Percentiles rank a stretch among this genome's conserved stretches.
These are phyloP conservation scores for Apiosordaria backusii DNA, from an alignment of 495 filamentous ascomycete species.

Conservation along the genomic window DNA sequence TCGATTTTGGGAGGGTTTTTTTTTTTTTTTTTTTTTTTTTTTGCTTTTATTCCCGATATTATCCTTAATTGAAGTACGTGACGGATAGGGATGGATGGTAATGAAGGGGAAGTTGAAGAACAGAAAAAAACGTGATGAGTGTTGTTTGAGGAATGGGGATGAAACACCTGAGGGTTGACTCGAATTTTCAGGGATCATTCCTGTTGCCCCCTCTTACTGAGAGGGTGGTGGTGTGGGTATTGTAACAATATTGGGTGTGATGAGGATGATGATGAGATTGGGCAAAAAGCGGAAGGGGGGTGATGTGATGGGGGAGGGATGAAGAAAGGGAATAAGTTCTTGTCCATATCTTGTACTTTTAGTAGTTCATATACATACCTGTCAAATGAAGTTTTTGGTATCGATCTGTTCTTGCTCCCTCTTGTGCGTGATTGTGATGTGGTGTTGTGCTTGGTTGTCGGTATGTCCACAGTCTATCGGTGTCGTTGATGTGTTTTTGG, in stretches of 20 bases:
- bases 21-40: constrained; percentile 5
- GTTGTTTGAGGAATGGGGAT: too few species aligned
- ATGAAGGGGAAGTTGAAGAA: background rate
- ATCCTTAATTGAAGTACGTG: background rate
- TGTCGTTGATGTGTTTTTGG: background rate
- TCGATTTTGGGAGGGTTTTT: background rate
- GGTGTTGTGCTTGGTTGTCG: background rate
- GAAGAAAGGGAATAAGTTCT: background rate
- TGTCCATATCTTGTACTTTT: constrained; percentile 2
- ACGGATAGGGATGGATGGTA: background rate
- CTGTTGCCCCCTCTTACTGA: too few species aligned
- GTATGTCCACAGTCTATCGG: background rate
- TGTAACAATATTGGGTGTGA: background rate
- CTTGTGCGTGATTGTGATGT: background rate
- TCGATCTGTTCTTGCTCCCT: background rate
- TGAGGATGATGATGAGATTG: background rate
- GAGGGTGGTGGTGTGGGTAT: too few species aligned
- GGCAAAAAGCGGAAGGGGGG: background rate
- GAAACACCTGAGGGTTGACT: background rate
- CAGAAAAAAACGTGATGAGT: background rate
- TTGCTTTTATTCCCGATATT: constrained; percentile 5
- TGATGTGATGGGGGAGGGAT: background rate
- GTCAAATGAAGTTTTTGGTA: background rate
- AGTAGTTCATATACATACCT: background rate
- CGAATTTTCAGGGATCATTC: background rate